Evolutionary conservation across 1,284 basidiomycete genomes (phyloP).

Genomic region (Moesziomyces aphidis): DNA sequence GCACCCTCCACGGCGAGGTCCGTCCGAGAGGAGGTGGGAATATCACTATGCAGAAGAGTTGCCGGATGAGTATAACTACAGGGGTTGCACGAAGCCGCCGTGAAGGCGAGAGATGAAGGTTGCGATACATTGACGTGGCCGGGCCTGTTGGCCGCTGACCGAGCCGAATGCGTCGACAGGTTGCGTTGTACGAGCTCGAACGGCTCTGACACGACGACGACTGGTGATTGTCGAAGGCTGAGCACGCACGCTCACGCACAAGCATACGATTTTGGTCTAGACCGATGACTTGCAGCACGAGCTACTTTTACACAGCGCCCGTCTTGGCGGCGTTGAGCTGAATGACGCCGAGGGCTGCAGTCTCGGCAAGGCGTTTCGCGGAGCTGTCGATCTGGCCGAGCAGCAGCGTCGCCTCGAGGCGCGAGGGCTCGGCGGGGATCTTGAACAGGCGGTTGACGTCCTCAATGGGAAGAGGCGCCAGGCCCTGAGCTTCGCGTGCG

Average conservation of each 20-base stretch:
- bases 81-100: slow-evolving; percentile 7
- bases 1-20: no score
- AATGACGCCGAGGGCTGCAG: slow-evolving; percentile 71
- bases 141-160: no score
- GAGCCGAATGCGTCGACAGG: neutral
- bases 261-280: neutral
- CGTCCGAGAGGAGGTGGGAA: neutral
- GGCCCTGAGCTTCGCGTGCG: slow-evolving; percentile 81
- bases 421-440: slow-evolving; percentile 87
- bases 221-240: slow-evolving; percentile 20
- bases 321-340: slow-evolving; percentile 64
- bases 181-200: neutral
- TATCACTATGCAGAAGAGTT: slow-evolving; percentile 18
- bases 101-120: neutral
- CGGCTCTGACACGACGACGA: slow-evolving; percentile 7
- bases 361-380: slow-evolving; percentile 67
- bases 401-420: slow-evolving; percentile 83
- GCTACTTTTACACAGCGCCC: slow-evolving; percentile 46
- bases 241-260: slow-evolving; percentile 14
- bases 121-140: neutral
- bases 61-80: slow-evolving; percentile 25
- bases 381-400: slow-evolving; percentile 68
- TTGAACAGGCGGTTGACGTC: slow-evolving; percentile 74
- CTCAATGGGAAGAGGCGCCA: slow-evolving; percentile 78
- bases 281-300: slow-evolving; percentile 1